Evolutionary conservation across 139 green algal genomes (phyloP).

Genomic region (Ostreobium quekettii): DNA sequence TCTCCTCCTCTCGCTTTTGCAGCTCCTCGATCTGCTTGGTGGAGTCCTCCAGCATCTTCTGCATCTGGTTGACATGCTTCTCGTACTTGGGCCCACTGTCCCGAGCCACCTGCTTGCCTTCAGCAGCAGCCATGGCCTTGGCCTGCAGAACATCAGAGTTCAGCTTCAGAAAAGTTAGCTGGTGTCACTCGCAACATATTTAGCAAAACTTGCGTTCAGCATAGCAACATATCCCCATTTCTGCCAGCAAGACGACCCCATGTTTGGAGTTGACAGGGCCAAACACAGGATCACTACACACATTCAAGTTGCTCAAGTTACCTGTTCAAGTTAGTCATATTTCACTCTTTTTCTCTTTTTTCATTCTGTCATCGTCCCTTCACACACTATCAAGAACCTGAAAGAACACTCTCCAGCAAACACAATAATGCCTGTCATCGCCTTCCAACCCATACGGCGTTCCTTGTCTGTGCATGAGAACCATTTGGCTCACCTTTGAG

Average conservation of each 20-base stretch:
- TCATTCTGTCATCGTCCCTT: not conserved
- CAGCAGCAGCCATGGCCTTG: no score
- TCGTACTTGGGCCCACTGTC: constrained; percentile 76
- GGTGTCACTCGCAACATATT: no score
- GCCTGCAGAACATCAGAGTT: no score
- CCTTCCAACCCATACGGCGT: not conserved
- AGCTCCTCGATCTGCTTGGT: constrained; percentile 14
- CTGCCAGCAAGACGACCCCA: no score
- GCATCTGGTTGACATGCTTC: constrained; percentile 68
- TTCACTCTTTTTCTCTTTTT: constrained; percentile 8
- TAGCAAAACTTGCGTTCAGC: no score
- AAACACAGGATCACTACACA: no score
- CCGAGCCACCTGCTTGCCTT: constrained; percentile 26
- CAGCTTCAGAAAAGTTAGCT: no score
- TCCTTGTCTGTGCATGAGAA: not conserved
- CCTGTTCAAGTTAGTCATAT: no score
- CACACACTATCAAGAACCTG: not conserved
- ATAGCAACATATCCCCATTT: no score
- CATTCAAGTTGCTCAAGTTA: no score
- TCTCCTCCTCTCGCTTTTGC: constrained; percentile 11
- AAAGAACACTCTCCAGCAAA: not conserved
- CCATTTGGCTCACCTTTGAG: constrained; percentile 36
- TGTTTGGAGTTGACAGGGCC: no score
- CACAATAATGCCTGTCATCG: not conserved
- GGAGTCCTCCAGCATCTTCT: constrained; percentile 68